Percentiles rank a stretch among this genome's conserved stretches.
These are phyloP conservation scores for Irpex lacteus DNA, from an alignment of 1,284 basidiomycete genomes.

Conservation along the genomic window DNA sequence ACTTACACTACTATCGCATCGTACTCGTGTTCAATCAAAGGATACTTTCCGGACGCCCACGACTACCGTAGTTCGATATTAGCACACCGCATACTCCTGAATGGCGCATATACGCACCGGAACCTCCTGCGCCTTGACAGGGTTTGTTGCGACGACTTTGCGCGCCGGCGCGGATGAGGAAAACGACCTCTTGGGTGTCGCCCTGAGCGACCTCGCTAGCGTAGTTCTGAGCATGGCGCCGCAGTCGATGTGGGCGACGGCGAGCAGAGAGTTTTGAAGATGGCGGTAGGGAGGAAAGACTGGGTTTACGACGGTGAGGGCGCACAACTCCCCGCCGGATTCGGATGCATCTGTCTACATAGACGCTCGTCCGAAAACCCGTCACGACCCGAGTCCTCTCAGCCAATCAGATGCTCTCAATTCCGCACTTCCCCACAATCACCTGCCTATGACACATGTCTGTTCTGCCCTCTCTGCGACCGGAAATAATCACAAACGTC, in stretches of 20 bases:
- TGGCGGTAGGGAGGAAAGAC: conserved; percentile 18
- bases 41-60: conserved; percentile 84
- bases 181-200: conserved; percentile 54
- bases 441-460: conserved; percentile 6
- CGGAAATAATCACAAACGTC: neutral
- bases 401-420: conserved; percentile 8
- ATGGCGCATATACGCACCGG: conserved; percentile 43
- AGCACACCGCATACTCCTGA: conserved; percentile 13
- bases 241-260: conserved; percentile 17
- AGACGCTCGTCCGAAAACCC: conserved; percentile 13
- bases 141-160: conserved; percentile 72
- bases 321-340: neutral
- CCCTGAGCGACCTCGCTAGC: conserved; percentile 38
- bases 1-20: conserved; percentile 96
- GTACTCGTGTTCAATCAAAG: conserved; percentile 96
- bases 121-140: conserved; percentile 82
- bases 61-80: conserved; percentile 41
- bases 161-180: conserved; percentile 55
- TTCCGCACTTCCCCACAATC: conserved; percentile 6
- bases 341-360: conserved; percentile 1
- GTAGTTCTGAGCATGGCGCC: conserved; percentile 33
- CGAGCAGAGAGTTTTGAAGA: conserved; percentile 16
- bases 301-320: neutral
- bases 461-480: neutral
- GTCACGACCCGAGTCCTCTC: conserved; percentile 9